These are phyloP conservation scores for Lachnellula subtilissima DNA, from an alignment of 2,329 filamentous ascomycete species.

Conservation along the genomic window DNA sequence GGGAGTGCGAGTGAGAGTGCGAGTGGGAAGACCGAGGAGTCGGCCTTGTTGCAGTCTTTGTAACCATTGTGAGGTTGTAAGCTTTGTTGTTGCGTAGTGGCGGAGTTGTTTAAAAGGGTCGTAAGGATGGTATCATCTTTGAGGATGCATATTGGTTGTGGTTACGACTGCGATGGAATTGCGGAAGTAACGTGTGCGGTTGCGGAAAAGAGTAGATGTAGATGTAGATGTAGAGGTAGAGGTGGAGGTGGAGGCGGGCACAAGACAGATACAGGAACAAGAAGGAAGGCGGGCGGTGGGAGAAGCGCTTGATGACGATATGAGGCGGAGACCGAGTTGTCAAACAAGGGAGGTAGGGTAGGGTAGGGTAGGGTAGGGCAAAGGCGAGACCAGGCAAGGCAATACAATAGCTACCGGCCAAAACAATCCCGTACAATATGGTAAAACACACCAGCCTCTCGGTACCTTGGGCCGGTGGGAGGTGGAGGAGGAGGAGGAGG, in stretches of 20 bases:
- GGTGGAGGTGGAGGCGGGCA: no score
- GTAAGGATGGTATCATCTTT: conserved; percentile 2
- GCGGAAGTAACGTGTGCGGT: not conserved
- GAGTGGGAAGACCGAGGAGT: conserved; percentile 25
- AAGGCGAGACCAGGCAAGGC: no score
- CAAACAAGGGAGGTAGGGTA: not conserved
- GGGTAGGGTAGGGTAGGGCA: not conserved
- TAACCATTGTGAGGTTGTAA: conserved; percentile 35
- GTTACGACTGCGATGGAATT: not conserved
- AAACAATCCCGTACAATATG: no score
- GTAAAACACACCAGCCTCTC: no score
- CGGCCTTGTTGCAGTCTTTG: conserved; percentile 27
- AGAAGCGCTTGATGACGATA: no score
- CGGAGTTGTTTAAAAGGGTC: not conserved
- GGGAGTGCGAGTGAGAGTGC: conserved; percentile 22
- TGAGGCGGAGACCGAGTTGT: no score
- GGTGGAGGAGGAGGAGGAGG: no score
- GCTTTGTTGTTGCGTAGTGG: not conserved
- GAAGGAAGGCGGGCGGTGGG: no score
- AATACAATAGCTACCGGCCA: no score
- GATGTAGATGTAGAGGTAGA: no score
- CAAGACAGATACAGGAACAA: no score
- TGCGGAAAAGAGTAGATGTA: not conserved
- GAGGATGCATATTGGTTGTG: conserved; percentile 7
- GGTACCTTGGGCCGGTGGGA: no score